Conservation (phyloP, 805 yeast species). For the Priceomyces melissophilus region DNA sequence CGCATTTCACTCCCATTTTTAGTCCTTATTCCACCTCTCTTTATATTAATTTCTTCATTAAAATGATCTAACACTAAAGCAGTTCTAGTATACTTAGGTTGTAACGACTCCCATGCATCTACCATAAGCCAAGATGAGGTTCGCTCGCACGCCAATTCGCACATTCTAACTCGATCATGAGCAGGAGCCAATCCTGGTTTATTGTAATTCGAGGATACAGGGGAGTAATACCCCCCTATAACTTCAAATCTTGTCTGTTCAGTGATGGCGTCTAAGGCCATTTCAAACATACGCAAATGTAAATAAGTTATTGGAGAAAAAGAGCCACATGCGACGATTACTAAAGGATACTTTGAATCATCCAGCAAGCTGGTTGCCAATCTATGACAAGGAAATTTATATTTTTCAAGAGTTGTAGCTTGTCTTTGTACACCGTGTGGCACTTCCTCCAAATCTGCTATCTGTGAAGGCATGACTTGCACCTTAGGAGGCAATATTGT, state of each 20-base stretch:
- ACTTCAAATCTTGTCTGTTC: slow-evolving; percentile 95
- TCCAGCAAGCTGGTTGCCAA: slow-evolving; percentile 67
- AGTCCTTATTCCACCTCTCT: slow-evolving; percentile 76
- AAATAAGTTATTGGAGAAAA: slow-evolving; percentile 94
- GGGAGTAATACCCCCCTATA: slow-evolving; percentile 93
- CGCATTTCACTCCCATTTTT: slow-evolving; percentile 51
- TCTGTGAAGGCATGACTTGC: slow-evolving; percentile 53
- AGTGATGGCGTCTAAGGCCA: slow-evolving; percentile 91
- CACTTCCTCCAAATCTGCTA: slow-evolving; percentile 94
- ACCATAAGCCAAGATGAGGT: slow-evolving; percentile 98
- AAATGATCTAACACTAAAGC: slow-evolving; percentile 95
- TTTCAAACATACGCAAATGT: slow-evolving; percentile 96
- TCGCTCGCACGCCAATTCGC: slow-evolving; percentile 96
- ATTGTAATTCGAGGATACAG: slow-evolving; percentile 88
- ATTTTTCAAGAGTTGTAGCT: slow-evolving; percentile 64
- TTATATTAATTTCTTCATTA: slow-evolving; percentile 89
- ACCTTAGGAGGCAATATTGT: slow-evolving; percentile 39
- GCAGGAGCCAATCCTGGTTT: slow-evolving; percentile 92
- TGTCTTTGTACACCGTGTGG: slow-evolving; percentile 93
- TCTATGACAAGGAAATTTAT: slow-evolving; percentile 85
- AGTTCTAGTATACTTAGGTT: slow-evolving; percentile 86
- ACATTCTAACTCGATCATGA: slow-evolving; percentile 91
- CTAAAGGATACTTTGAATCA: slow-evolving; percentile 80
- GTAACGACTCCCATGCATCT: slow-evolving; percentile 98
- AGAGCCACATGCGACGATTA: slow-evolving; percentile 95